phyloP scores from a whole-genome alignment of 441 rosid species.

The Metrosideros polymorpha region DNA sequence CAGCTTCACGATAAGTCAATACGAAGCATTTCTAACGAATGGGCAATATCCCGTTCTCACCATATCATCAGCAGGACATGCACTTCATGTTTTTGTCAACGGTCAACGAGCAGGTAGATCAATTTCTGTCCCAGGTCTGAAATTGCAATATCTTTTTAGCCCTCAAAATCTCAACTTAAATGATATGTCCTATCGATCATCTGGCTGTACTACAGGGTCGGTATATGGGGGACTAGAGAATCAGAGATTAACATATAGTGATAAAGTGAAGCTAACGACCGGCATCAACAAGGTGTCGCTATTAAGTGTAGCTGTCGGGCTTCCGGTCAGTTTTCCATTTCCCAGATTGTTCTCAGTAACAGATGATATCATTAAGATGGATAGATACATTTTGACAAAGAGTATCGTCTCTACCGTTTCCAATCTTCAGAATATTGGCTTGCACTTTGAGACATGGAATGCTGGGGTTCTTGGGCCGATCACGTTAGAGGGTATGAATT shows the following conservation, averaged over 20 bases:
- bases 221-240: constrained; percentile 27
- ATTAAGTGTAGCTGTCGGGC: constrained; percentile 46
- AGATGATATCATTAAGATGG: not conserved
- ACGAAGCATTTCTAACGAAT: not conserved
- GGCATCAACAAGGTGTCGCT: constrained; percentile 53
- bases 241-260: constrained; percentile 33
- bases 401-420: not conserved
- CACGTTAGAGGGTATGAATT: not conserved
- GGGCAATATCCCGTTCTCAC: not conserved
- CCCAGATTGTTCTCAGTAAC: not conserved
- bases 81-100: not conserved
- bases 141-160: not conserved
- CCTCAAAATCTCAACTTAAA: not conserved
- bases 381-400: not conserved
- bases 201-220: constrained; percentile 23
- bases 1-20: not conserved
- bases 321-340: constrained; percentile 33
- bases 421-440: not conserved
- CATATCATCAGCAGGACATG: constrained; percentile 1
- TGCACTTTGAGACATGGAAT: not conserved
- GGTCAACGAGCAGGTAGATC: not conserved
- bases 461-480: not conserved
- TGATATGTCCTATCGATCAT: not conserved
- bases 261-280: constrained; percentile 33
- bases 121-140: not conserved